Percentiles rank a stretch among this genome's conserved stretches.
These are phyloP conservation scores for Sugiyamaella novakii DNA, from an alignment of 1,139 yeast genomes.

Conservation along the genomic window DNA sequence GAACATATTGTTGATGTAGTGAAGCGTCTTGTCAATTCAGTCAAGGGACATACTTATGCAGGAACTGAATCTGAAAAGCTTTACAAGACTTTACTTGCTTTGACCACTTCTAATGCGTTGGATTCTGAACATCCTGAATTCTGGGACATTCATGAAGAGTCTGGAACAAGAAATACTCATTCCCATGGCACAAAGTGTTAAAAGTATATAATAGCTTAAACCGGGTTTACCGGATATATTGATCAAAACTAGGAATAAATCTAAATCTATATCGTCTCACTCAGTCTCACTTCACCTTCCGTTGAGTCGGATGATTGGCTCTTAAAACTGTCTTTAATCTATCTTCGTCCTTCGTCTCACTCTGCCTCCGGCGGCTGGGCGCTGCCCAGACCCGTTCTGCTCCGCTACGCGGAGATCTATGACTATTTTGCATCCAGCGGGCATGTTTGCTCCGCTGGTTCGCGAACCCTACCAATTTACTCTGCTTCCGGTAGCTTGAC, in stretches of 20 bases:
- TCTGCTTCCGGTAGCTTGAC: too few species aligned
- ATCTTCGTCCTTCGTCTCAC: neutral
- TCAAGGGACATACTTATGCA: conserved; percentile 33
- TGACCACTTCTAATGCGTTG: conserved; percentile 32
- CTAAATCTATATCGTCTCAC: too few species aligned
- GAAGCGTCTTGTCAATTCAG: conserved; percentile 55
- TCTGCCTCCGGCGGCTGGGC: neutral
- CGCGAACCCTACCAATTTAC: too few species aligned
- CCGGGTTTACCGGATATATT: too few species aligned
- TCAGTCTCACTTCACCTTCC: too few species aligned
- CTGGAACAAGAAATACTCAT: conserved; percentile 22
- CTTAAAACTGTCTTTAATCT: too few species aligned
- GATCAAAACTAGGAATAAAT: too few species aligned
- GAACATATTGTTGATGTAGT: conserved; percentile 61
- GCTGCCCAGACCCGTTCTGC: neutral
- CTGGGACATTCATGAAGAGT: conserved; percentile 29
- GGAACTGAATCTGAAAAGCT: conserved; percentile 33
- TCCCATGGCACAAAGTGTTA: conserved; percentile 17
- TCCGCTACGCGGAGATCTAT: too few species aligned
- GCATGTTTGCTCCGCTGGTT: too few species aligned
- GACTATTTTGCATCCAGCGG: too few species aligned
- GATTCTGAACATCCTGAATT: conserved; percentile 36
- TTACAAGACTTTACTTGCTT: conserved; percentile 26
- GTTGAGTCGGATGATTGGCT: too few species aligned
- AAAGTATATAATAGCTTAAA: neutral